These are phyloP conservation scores for Talaromyces piceae DNA, from an alignment of 2,329 filamentous ascomycete species.

Conservation along the genomic window DNA sequence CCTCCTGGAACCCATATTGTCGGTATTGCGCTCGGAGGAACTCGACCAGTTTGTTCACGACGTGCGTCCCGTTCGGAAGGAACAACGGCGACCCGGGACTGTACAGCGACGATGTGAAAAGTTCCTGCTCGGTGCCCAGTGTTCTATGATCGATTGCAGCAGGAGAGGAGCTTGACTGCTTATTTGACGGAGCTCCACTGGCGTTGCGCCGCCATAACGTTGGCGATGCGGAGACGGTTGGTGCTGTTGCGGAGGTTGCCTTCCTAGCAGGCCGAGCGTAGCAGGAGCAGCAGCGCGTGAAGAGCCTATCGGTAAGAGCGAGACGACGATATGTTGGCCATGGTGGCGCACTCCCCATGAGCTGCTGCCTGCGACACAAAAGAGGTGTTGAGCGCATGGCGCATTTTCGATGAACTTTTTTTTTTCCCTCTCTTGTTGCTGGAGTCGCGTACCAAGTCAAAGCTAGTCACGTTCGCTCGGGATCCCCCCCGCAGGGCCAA, in stretches of 20 bases:
- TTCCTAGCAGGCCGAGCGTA: not conserved
- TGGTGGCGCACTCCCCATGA: not conserved
- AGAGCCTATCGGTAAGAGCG: not conserved
- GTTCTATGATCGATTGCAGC: conserved; percentile 47
- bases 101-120: conserved; percentile 72
- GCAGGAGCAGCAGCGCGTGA: conserved; percentile 6
- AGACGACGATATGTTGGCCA: no score
- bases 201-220: conserved; percentile 10
- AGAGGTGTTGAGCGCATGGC: conserved; percentile 8
- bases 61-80: conserved; percentile 68
- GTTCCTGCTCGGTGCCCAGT: conserved; percentile 53
- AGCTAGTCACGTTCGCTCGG: not conserved
- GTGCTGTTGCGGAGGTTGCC: not conserved
- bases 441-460: no score
- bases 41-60: conserved; percentile 75
- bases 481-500: not conserved
- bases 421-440: not conserved
- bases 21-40: conserved; percentile 80
- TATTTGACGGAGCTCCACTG: conserved; percentile 7
- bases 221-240: conserved; percentile 18
- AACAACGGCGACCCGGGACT: conserved; percentile 83
- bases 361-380: conserved; percentile 7
- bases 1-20: conserved; percentile 78
- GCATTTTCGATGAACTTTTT: not conserved
- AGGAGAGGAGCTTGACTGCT: conserved; percentile 28